Base-by-base conservation (phyloP, 2,329 filamentous ascomycete genomes). In the Curvularia eragrostidis region DNA sequence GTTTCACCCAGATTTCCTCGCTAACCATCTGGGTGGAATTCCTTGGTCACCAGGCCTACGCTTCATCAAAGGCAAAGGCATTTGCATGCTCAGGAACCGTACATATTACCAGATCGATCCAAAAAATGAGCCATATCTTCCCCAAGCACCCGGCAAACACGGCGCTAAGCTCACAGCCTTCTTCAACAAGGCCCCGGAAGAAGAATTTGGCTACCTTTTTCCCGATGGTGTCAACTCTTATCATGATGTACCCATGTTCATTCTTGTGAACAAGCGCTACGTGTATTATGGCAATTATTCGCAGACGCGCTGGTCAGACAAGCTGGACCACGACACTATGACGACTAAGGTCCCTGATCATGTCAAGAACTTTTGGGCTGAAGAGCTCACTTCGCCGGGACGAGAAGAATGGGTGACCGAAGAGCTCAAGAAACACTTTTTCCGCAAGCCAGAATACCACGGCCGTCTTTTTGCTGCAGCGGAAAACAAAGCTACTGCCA, bases 101-200 rank as follows among this genome's bases (percentile, higher is more conserved):
- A 72, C 73, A 2, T 83, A 80, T 71, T 82, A 78, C 70, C 59
- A 78, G 15, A 66, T 82, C 15, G 74, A 81, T 28, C 54, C 61
- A 0, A 48, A 58, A 0, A 59, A 66, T 34, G 80, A 83, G 51
- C 79, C 80, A 1, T 81, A 77, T 62, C 66, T 80, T 5, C 81
- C 80, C 0, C 51, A 58, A 1, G n/a, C 47, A 0, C 77, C 80
- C 2, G 78, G 79, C 49, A 41, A 69, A 19, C 79, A 82, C 54
- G 80, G 81, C 28, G 80, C 80, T 4, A 82, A 81, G 58, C 65
- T 82, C 8, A 79, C 77, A 1, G 74, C 79, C 0, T 79, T 82
- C 71, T 80, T 80, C 75, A 80, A 80, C 62, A 59, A 68, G 7
- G 69, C 72, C 3, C 65, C 69, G 0, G 66, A 70, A n/a, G 74